Percentiles rank a stretch among this genome's conserved stretches.
phyloP scores from a whole-genome alignment of 495 filamentous ascomycete genomes.

The Daldinia grandis region DNA sequence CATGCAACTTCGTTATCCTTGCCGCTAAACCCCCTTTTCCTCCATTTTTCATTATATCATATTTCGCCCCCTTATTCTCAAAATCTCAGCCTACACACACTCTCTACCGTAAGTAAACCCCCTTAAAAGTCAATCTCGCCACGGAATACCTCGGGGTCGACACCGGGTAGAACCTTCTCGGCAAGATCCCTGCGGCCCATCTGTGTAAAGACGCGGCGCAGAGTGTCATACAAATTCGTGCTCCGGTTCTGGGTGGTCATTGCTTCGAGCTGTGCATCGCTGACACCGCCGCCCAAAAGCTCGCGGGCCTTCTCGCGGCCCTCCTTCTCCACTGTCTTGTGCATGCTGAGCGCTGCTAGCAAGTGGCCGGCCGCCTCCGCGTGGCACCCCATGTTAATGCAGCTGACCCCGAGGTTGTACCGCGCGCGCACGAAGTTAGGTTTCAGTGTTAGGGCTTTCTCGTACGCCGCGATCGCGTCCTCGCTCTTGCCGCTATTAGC shows the following conservation, averaged over 20 bases:
- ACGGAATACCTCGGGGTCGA: constrained; percentile 91
- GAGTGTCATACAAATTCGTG: constrained; percentile 93
- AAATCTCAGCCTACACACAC: not conserved
- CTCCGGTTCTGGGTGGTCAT: constrained; percentile 93
- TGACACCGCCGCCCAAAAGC: constrained; percentile 71
- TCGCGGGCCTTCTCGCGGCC: constrained; percentile 82
- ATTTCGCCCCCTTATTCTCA: not conserved
- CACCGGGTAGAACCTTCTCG: constrained; percentile 83
- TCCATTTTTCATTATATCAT: not conserved
- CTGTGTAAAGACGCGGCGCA: constrained; percentile 90
- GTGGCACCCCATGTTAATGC: constrained; percentile 97
- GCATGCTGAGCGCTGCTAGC: constrained; percentile 94
- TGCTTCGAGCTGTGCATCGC: constrained; percentile 75
- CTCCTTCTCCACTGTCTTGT: constrained; percentile 89
- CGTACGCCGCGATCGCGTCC: constrained; percentile 96
- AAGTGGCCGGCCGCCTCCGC: constrained; percentile 93
- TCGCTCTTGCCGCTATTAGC: constrained; percentile 93
- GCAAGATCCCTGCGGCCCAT: constrained; percentile 90
- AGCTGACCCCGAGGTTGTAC: constrained; percentile 95
- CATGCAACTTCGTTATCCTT: not conserved
- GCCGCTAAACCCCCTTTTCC: not conserved
- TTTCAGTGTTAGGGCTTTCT: constrained; percentile 84
- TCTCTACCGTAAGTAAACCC: not conserved
- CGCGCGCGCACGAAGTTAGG: constrained; percentile 96
- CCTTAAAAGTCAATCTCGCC: constrained; percentile 63